Base-by-base conservation (phyloP, 768 basidiomycete genomes). In the Hortiboletus flavorubellus region DNA sequence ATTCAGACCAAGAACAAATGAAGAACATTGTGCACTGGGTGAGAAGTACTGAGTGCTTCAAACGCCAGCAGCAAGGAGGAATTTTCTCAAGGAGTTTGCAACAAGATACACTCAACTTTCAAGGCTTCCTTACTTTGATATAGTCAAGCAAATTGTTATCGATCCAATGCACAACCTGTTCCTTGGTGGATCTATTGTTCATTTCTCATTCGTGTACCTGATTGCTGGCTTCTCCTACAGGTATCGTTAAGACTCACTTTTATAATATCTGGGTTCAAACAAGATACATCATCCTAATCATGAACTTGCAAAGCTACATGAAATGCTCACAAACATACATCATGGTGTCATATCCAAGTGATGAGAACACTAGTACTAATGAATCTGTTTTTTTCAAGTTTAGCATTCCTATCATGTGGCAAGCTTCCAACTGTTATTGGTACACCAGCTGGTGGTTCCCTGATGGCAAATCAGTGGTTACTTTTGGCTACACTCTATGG, bases 191-290 rank as follows among this genome's bases (percentile, higher is more conserved):
- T 26, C 26, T 26, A 26, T 26, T 26, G 26, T 26, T 26, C 26
- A 26, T 2, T 26, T 26, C 26, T 26, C 26, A 5, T 26, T 26
- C 5, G 26, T 26, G 26, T 26, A 26, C 26, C 26, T 26, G 26
- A 26, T 26, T 26, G 26, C 26, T 26, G 26, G 26, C 26, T 26
- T 26, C 26, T 26, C 26, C 26, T 26, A 26, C 26, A 26, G 26
- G 26, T 26, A 26, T 26, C 26, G 26, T 54, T 15, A 54, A 54
- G 16, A 54, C 53, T 5, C 66, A 68, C 40, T 68, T 68, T 47
- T 68, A 68, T 18, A 60, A 66, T 21, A 68, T 68, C 12, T 68
- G 66, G 66, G 64, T 66, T 15, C 64, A 39, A 26, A 31, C 1
- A 63, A 64, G 8, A 59, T 68, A 14, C 54, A 66, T 7, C 46